A percentile compares a stretch with the other conserved stretches of the same genome.
Evolutionary conservation across 257 asterid species (phyloP).

Genomic region (Perilla frutescens): DNA sequence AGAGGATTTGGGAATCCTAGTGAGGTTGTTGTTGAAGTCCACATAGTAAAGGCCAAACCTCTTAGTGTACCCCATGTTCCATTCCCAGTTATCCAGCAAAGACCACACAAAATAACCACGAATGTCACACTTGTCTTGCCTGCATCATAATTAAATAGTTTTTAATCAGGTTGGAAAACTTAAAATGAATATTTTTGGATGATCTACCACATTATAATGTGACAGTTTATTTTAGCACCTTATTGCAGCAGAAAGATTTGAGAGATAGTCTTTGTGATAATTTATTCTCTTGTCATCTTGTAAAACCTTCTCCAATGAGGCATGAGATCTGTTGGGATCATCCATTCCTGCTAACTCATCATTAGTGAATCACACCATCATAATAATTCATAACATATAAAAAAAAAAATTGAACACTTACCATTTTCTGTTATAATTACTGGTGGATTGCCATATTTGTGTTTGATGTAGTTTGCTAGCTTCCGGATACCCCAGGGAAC

Average conservation of each 20-base stretch:
- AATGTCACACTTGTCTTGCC: constrained; percentile 73
- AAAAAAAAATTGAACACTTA: constrained; percentile 17
- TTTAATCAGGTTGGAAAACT: too few relatives aligned
- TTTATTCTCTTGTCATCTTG: constrained; percentile 70
- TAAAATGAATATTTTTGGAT: too few relatives aligned
- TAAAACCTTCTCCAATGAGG: constrained; percentile 47
- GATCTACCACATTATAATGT: too few relatives aligned
- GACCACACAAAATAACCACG: constrained; percentile 90
- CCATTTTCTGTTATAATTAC: constrained; percentile 87
- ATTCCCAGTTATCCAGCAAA: constrained; percentile 92
- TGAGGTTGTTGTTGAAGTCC: constrained; percentile 79
- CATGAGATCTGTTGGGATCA: constrained; percentile 56
- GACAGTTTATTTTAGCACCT: constrained; percentile 36
- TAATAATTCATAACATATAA: too few relatives aligned
- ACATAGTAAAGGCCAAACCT: constrained; percentile 82
- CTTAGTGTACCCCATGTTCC: constrained; percentile 90
- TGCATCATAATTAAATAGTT: constrained; percentile 33
- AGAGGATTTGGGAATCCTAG: constrained; percentile 82
- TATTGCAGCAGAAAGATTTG: constrained; percentile 87
- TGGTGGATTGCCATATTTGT: constrained; percentile 74
- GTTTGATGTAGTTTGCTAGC: constrained; percentile 63
- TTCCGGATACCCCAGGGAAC: constrained; percentile 92
- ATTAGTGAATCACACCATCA: neutral
- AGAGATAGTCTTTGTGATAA: constrained; percentile 76
- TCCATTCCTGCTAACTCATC: constrained; percentile 68